phyloP scores from a whole-genome alignment of 2,329 filamentous ascomycete species.

The Botrytis deweyae region DNA sequence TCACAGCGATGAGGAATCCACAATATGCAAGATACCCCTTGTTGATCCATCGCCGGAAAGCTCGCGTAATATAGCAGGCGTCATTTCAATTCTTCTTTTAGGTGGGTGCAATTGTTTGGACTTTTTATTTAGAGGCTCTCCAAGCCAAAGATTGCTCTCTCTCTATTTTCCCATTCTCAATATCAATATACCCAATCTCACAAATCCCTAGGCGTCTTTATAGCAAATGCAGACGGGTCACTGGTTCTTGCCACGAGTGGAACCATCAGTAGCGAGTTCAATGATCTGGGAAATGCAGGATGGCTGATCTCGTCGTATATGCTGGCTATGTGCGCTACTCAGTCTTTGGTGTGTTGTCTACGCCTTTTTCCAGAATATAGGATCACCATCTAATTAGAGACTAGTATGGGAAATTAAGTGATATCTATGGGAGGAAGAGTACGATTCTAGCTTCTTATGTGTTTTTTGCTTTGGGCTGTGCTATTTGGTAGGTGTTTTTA shows the following conservation, averaged over 20 bases:
- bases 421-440: slow-evolving; percentile 46
- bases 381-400: background rate
- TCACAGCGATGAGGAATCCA: background rate
- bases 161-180: background rate
- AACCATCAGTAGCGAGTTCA: slow-evolving; percentile 59
- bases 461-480: slow-evolving; percentile 48
- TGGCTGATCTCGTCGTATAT: slow-evolving; percentile 56
- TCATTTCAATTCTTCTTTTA: slow-evolving; percentile 30
- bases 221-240: slow-evolving; percentile 61
- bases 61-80: slow-evolving; percentile 23
- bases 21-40: background rate
- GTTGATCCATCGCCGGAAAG: background rate
- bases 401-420: slow-evolving; percentile 49
- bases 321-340: slow-evolving; percentile 52
- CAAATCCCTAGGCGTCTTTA: slow-evolving; percentile 54
- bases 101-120: slow-evolving; percentile 23
- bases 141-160: background rate
- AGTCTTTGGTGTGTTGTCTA: slow-evolving; percentile 48
- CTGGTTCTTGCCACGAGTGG: slow-evolving; percentile 65
- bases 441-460: slow-evolving; percentile 44
- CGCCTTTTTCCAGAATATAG: background rate
- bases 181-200: background rate
- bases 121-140: background rate
- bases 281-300: slow-evolving; percentile 55
- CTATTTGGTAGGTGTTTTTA: slow-evolving; percentile 43